Evolutionary conservation across 768 basidiomycete species (phyloP), one percentile per base, ranked within the genome.

Genomic region (Jaapia argillacea): DNA sequence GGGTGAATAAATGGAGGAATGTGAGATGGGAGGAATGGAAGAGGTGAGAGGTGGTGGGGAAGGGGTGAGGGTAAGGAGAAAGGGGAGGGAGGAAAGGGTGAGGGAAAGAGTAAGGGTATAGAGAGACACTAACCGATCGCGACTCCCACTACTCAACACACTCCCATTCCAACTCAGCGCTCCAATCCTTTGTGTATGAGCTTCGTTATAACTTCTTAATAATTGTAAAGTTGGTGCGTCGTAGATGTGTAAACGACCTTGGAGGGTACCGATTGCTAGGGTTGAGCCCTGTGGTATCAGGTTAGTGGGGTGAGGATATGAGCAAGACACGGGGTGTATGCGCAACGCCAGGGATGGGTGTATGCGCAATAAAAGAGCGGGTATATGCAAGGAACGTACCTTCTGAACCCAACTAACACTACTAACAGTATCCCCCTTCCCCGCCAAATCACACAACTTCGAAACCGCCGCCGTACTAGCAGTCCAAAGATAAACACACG

Each of bases 401-500:
- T 72, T 81, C 51, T 94, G 88, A 0, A 94, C 92, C 94, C 94
- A 99, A 6, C 84, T 81, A 1, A 99, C 75, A 1, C 88, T 89
- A 40, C 88, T 89, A 48, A 96, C 75, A 0, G 77, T 77, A 59
- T 93, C 90, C 36, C 67, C 67, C 4, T 74, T 66, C n/a, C 51
- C 50, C 18, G 63, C 48, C 16, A 97, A 62, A 54, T 98, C 91
- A 56, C 90, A 94, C 14, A 99, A 67, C 58, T 94, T 93, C 22
- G 82, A 86, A 3, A 98, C 96, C 4, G 77, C 78, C 18, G 90
- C 90, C 45, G 92, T 96, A 42, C 90, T 83, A 5, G 94, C 96
- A 5, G 85, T 87, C 96, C 96, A 99, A 1, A 97, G 79, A 58
- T 99, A 99, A 10, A 99, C 94, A 48, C 89, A 92, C 0, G 81